Base-by-base conservation (phyloP, 257 asterid species). In the Fraxinus excelsior region DNA sequence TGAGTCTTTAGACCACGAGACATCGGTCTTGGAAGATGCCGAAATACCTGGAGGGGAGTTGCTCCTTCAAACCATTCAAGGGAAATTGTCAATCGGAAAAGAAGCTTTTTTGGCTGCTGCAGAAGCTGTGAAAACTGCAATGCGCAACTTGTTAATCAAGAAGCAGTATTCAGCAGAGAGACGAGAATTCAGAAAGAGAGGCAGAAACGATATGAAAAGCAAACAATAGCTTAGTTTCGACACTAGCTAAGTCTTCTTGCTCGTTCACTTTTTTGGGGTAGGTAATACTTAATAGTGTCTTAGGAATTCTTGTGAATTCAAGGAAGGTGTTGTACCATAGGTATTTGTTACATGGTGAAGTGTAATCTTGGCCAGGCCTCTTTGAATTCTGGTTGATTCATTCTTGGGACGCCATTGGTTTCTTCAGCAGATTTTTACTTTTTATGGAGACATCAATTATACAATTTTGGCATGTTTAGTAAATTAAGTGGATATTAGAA, bases 141-240 rank as follows among this genome's bases (percentile, higher is more conserved):
- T 93, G 94, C 87, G 91, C 68, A 96, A 90, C 86, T 87, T 91
- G 68, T 85, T 96, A 66, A 90, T 93, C 84, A 96, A 96, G 92
- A 96, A 96, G 86, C 94, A 91, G 66, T 92, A 90, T 85, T 84
- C 97, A 35, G 72, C 79, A 0, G 99, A 92, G 74, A 87, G 89
- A 71, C 87, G 97, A 7, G 97, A 94, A 78, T 28, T 85, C 42
- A 88, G 96, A 80, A 94, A 94, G 78, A 77, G 84, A 73, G 97
- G 99, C 32, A 80, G 97, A 76, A 92, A 94, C 29, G 97, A 91
- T 79, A 87, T 85, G 87, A 94, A 90, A 77, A 75, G 42, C 69
- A 82, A 70, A 51, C 71, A 78, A 60, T 67, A 21, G 67, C 80
- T 31, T 42, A 75, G 67, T 77, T 8, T 11, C 13, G 4, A 56